Evolutionary conservation across 1,139 yeast species (phyloP), one percentile per base, ranked within the genome.

Genomic region (Saccharomyces hybrid): DNA sequence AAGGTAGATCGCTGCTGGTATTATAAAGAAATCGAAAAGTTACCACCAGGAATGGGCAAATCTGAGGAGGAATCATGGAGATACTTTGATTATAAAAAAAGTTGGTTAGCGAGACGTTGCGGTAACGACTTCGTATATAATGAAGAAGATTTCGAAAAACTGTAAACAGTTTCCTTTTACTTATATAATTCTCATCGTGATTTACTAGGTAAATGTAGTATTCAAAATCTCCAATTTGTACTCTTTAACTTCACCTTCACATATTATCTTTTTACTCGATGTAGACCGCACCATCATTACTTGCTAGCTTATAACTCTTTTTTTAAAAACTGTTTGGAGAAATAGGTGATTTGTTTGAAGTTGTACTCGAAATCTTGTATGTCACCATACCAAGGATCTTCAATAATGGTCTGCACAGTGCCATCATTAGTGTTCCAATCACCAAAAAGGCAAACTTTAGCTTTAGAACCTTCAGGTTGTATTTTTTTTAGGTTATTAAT

Each of bases 371-470:
- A 91, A 2, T 96, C 96, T 60, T 81, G 78, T 31, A 73, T 73
- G 0, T 95, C 96, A 2, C 97, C 97, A 63, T 90, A 91, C 71
- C 91, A 91, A 0, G 98, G 98, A 69, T 91, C 97, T 53, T 82
- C 87, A 5, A 91, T 93, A 41, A 87, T 79, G 50, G 71, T 74
- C 27, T 76, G 76, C 60, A 77, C 81, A 46, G 72, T 67, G 8
- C 57, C 57, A 8, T 70, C 62, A 61, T 80, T 82, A 1, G 81
- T 79, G 57, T 81, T 77, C 84, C 75, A 90, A 28, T 85, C 81
- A 0, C 98, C 98, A 74, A 90, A 90, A 56, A 90, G 71, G 61
- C 72, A 74, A 13, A 86, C 77, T 47, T 71, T 71, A 0, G 86
- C 79, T 46, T 70, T 76, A 34, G 79, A 68, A 34, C 53, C 60